Conservation (phyloP, 2,329 filamentous ascomycete species). For the Penicillium polonicum region DNA sequence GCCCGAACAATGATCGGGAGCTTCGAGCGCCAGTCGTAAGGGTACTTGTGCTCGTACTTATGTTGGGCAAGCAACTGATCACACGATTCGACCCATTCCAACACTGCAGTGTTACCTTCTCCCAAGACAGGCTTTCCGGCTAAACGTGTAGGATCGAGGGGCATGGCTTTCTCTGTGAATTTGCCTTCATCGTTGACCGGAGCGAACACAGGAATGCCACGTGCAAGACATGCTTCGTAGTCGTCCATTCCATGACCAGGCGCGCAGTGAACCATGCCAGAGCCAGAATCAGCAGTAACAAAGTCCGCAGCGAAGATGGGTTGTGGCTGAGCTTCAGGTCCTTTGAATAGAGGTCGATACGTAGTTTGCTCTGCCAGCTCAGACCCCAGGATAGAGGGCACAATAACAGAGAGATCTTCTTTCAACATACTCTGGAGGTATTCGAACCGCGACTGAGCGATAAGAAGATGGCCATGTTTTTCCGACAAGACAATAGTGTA, state of each 20-base stretch:
- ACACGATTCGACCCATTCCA: slow-evolving; percentile 64
- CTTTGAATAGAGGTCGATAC: slow-evolving; percentile 71
- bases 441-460: slow-evolving; percentile 70
- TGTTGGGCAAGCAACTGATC: slow-evolving; percentile 66
- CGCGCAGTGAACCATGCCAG: slow-evolving; percentile 90
- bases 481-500: slow-evolving; percentile 67
- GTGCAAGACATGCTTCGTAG: slow-evolving; percentile 73
- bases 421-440: slow-evolving; percentile 52
- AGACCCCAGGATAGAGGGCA: slow-evolving; percentile 60
- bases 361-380: slow-evolving; percentile 61
- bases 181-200: slow-evolving; percentile 78
- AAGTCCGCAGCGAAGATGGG: slow-evolving; percentile 82
- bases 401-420: slow-evolving; percentile 52
- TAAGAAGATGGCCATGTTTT: slow-evolving; percentile 61
- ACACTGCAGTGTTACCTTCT: slow-evolving; percentile 66
- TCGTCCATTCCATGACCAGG: slow-evolving; percentile 97
- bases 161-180: slow-evolving; percentile 78
- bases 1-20: slow-evolving; percentile 85
- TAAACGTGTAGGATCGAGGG: slow-evolving; percentile 65
- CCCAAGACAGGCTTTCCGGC: slow-evolving; percentile 69
- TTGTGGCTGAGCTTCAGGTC: slow-evolving; percentile 56
- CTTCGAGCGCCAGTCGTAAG: slow-evolving; percentile 97
- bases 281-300: slow-evolving; percentile 85
- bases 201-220: slow-evolving; percentile 72
- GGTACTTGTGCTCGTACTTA: slow-evolving; percentile 84